A percentile compares a stretch with the other conserved stretches of the same genome.
These are phyloP conservation scores for Firmiana major DNA, from an alignment of 345 rosid genomes.

Conservation along the genomic window DNA sequence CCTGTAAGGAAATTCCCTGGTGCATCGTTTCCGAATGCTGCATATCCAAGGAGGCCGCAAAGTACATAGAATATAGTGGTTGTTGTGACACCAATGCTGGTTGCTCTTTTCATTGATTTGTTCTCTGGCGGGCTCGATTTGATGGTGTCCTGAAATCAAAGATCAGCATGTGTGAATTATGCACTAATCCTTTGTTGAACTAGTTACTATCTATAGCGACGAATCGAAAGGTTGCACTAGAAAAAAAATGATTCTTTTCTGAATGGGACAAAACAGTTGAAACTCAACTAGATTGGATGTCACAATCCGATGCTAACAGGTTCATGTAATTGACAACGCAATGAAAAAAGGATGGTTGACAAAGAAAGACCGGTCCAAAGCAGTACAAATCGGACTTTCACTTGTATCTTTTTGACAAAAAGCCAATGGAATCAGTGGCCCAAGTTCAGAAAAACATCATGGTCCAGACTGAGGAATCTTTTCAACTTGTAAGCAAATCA, in stretches of 20 bases:
- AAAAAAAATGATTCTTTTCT: background rate
- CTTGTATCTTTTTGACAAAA: background rate
- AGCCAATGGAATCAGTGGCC: background rate
- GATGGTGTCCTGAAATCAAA: constrained; percentile 44
- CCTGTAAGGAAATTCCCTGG: constrained; percentile 91
- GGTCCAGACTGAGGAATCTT: constrained; percentile 17
- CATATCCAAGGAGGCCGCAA: constrained; percentile 81
- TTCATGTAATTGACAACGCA: background rate
- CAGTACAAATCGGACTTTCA: background rate
- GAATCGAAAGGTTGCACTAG: background rate
- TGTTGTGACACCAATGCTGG: constrained; percentile 41
- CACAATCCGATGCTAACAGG: background rate
- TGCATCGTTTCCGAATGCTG: constrained; percentile 78
- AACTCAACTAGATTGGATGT: background rate
- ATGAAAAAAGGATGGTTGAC: background rate
- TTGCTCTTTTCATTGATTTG: constrained; percentile 66
- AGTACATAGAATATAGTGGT: constrained; percentile 69
- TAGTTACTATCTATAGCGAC: no score
- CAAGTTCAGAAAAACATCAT: background rate
- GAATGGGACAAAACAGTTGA: background rate
- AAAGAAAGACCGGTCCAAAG: background rate
- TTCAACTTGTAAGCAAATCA: background rate
- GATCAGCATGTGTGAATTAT: background rate
- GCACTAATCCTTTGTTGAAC: no score
- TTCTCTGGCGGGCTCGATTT: constrained; percentile 63